These are phyloP conservation scores for Shiraia sp. DNA, from an alignment of 2,329 filamentous ascomycete species.

Conservation along the genomic window DNA sequence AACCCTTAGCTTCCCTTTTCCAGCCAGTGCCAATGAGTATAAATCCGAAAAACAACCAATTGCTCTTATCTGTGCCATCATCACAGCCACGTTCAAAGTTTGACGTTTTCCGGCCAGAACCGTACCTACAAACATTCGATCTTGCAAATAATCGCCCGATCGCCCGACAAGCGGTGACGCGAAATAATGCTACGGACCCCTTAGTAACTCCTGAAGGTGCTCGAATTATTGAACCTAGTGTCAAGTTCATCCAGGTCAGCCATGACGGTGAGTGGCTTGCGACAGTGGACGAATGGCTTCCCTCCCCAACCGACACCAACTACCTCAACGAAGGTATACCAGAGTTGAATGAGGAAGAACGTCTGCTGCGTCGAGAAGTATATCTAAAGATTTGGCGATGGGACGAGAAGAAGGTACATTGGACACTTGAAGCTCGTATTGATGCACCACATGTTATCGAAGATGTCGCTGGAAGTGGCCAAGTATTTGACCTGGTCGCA, in stretches of 20 bases:
- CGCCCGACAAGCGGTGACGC: conserved; percentile 83
- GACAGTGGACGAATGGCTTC: conserved; percentile 89
- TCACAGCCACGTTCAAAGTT: conserved; percentile 49
- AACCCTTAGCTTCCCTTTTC: conserved; percentile 26
- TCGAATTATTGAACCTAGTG: conserved; percentile 74
- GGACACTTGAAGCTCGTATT: conserved; percentile 80
- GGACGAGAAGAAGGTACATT: conserved; percentile 58
- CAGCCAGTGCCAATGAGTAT: conserved; percentile 43
- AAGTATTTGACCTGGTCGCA: conserved; percentile 72
- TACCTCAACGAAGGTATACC: conserved; percentile 53
- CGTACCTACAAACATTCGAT: conserved; percentile 83
- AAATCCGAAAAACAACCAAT: conserved; percentile 46
- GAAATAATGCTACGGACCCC: conserved; percentile 82
- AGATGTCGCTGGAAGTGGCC: conserved; percentile 54
- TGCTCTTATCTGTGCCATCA: conserved; percentile 56
- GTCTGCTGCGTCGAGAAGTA: conserved; percentile 65
- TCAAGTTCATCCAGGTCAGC: conserved; percentile 76
- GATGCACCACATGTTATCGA: conserved; percentile 73
- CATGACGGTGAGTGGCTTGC: conserved; percentile 86
- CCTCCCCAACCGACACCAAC: conserved; percentile 69
- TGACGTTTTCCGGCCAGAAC: conserved; percentile 47
- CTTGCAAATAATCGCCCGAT: conserved; percentile 77
- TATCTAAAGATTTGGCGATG: conserved; percentile 90
- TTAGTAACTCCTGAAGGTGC: conserved; percentile 74
- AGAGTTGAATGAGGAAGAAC: conserved; percentile 48